phyloP scores from a whole-genome alignment of 2,329 filamentous ascomycete species.

The Paraconiothyrium brasiliense region DNA sequence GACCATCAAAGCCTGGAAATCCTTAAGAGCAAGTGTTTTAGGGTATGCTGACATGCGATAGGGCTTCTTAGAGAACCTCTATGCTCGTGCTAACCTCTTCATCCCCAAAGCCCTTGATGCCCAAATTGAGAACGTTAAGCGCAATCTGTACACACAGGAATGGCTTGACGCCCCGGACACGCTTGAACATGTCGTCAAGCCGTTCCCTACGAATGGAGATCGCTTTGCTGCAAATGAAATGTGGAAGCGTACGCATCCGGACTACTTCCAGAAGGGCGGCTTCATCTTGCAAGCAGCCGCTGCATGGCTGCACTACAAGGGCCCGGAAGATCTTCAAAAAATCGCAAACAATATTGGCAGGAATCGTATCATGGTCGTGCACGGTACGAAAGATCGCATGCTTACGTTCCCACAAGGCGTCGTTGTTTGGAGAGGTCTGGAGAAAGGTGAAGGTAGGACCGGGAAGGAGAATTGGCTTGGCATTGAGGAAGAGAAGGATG shows the following conservation, averaged over 20 bases:
- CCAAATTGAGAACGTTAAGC: conserved; percentile 71
- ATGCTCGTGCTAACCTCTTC: conserved; percentile 64
- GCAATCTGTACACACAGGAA: conserved; percentile 69
- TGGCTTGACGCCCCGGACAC: conserved; percentile 72
- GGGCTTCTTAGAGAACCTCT: conserved; percentile 69
- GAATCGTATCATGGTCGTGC: conserved; percentile 78
- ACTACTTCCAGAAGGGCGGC: conserved; percentile 70
- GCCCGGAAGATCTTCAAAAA: conserved; percentile 68
- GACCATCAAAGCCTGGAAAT: too few species aligned
- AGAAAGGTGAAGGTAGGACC: conserved; percentile 57
- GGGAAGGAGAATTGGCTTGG: conserved; percentile 47
- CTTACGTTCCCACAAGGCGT: conserved; percentile 75
- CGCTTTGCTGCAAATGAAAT: conserved; percentile 84
- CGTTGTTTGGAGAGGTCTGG: conserved; percentile 73
- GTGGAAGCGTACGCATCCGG: conserved; percentile 70
- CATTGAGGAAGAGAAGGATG: conserved; percentile 44
- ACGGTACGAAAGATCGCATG: conserved; percentile 82
- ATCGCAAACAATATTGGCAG: conserved; percentile 76
- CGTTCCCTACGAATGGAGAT: conserved; percentile 80
- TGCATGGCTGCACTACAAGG: conserved; percentile 82
- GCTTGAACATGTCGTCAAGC: conserved; percentile 51
- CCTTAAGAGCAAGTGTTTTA: too few species aligned
- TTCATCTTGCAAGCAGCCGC: conserved; percentile 82
- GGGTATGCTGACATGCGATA: conserved; percentile 39
- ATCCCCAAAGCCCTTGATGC: conserved; percentile 76